phyloP scores from a whole-genome alignment of 306 rosid genomes.

The Hippophae rhamnoides region DNA sequence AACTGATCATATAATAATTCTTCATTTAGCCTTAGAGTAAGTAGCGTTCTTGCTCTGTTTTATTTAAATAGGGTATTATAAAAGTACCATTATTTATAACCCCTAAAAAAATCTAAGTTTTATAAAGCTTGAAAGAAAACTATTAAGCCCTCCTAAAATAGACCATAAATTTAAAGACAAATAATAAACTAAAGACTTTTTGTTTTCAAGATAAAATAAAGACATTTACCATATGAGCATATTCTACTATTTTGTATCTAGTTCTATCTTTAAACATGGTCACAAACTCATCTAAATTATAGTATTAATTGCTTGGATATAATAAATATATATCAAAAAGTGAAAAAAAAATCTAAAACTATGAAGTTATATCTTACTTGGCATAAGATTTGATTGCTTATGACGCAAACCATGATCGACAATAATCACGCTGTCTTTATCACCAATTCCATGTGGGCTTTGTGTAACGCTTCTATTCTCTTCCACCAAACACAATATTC shows the following conservation, averaged over 20 bases:
- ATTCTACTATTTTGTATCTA: constrained; percentile 75
- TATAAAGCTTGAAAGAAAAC: too few species aligned
- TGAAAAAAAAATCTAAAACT: neutral
- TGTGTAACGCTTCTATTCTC: constrained; percentile 25
- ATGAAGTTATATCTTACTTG: constrained; percentile 39
- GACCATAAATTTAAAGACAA: too few species aligned
- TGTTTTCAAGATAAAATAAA: neutral
- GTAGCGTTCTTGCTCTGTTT: too few species aligned
- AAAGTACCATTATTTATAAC: too few species aligned
- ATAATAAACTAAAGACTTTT: too few species aligned
- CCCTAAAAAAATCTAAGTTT: too few species aligned
- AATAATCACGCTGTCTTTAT: constrained; percentile 56
- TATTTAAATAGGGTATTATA: too few species aligned
- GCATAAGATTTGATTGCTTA: constrained; percentile 77
- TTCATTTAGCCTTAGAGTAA: too few species aligned
- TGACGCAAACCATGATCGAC: constrained; percentile 97
- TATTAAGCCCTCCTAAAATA: too few species aligned
- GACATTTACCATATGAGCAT: constrained; percentile 81
- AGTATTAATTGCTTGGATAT: neutral
- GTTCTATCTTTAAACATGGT: constrained; percentile 64
- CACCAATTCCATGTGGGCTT: constrained; percentile 32
- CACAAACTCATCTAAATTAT: constrained; percentile 68
- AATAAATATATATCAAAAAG: neutral
- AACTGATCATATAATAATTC: too few species aligned
- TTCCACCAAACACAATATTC: constrained; percentile 24